phyloP scores from a whole-genome alignment of 106 monocot species.

The Dendrobium officinale region DNA sequence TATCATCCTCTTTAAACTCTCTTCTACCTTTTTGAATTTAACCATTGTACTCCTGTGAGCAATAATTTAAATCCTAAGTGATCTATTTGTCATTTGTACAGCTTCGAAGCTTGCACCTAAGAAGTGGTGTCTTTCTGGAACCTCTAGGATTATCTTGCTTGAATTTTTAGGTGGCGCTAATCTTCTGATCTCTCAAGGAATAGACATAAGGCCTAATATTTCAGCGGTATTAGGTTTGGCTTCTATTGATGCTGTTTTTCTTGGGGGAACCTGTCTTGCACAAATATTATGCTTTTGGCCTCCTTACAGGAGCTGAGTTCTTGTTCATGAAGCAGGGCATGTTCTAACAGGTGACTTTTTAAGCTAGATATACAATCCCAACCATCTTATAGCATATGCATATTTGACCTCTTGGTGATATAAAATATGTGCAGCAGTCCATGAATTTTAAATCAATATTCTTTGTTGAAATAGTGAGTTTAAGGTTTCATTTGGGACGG shows the following conservation, averaged over 20 bases:
- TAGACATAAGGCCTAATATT: constrained; percentile 84
- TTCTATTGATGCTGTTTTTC: constrained; percentile 70
- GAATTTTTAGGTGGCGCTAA: constrained; percentile 68
- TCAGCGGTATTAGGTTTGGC: constrained; percentile 63
- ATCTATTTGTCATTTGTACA: constrained; percentile 14
- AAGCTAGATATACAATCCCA: neutral
- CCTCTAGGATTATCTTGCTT: constrained; percentile 42
- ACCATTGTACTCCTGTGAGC: neutral
- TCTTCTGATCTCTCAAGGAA: constrained; percentile 69
- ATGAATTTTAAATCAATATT: neutral
- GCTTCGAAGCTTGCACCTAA: constrained; percentile 85
- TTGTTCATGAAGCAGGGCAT: constrained; percentile 98
- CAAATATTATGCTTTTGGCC: constrained; percentile 89
- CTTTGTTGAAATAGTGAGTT: too few species aligned
- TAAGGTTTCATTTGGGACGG: too few species aligned
- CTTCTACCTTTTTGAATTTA: neutral
- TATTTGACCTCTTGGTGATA: neutral
- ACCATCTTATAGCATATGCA: neutral
- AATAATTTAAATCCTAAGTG: neutral
- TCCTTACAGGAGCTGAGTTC: constrained; percentile 71
- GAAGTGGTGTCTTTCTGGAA: constrained; percentile 88
- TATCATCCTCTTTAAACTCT: neutral
- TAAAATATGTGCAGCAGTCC: neutral
- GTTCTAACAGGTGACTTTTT: constrained; percentile 60
- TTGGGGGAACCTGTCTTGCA: constrained; percentile 87